A percentile compares a stretch with the other conserved stretches of the same genome.
Conservation (phyloP, 805 yeast species). For the Yarrowia porcina region DNA sequence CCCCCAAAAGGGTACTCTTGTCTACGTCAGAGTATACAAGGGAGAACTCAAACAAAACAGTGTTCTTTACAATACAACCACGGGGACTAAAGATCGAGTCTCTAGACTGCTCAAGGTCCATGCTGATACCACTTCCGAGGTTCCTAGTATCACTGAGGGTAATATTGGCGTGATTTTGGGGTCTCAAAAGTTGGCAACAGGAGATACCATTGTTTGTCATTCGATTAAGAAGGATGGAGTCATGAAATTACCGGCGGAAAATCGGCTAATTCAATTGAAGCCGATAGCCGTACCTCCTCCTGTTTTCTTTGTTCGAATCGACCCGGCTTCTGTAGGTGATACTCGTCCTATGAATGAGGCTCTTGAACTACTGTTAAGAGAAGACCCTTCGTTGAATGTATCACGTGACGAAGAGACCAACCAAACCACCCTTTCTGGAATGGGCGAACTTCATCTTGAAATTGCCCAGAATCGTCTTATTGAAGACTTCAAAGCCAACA, state of each 20-base stretch:
- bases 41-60: constrained; percentile 67
- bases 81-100: constrained; percentile 61
- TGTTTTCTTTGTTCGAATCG: constrained; percentile 79
- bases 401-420: constrained; percentile 76
- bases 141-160: constrained; percentile 61
- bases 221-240: constrained; percentile 51
- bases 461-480: constrained; percentile 76
- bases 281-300: constrained; percentile 91
- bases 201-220: constrained; percentile 80
- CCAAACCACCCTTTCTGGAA: constrained; percentile 85
- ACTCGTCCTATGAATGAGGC: constrained; percentile 69
- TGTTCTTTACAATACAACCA: constrained; percentile 63
- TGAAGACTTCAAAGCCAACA: constrained; percentile 78
- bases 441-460: constrained; percentile 96
- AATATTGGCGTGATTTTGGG: constrained; percentile 90
- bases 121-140: constrained; percentile 80
- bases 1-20: constrained; percentile 71
- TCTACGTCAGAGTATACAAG: constrained; percentile 82
- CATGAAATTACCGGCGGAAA: constrained; percentile 46
- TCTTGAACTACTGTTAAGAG: constrained; percentile 62
- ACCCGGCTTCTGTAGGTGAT: constrained; percentile 82
- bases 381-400: constrained; percentile 83
- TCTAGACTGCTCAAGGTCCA: constrained; percentile 77
- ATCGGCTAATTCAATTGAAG: constrained; percentile 50
- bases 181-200: constrained; percentile 70